phyloP scores from a whole-genome alignment of 1,284 basidiomycete species.

The Earliella scabrosa region DNA sequence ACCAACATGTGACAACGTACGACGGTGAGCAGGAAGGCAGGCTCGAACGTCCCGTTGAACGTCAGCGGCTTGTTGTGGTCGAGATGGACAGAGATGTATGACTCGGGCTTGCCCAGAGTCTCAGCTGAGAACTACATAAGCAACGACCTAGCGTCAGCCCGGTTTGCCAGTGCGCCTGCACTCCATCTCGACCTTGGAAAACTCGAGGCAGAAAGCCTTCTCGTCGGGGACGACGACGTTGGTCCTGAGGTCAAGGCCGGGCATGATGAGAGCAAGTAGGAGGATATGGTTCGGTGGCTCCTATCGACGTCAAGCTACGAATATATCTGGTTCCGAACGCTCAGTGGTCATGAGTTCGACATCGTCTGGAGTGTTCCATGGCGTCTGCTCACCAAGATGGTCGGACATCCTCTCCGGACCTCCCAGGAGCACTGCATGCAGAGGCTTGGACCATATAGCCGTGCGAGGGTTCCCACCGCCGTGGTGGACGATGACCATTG shows the following conservation, averaged over 20 bases:
- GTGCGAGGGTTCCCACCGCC: conserved; percentile 2
- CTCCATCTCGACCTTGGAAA: conserved; percentile 55
- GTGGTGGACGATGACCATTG: neutral
- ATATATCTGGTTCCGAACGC: conserved; percentile 1
- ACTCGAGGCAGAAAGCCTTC: conserved; percentile 58
- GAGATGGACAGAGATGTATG: conserved; percentile 54
- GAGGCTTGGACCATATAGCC: no score
- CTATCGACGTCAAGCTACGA: no score
- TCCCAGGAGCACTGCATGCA: no score
- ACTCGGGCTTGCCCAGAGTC: conserved; percentile 57
- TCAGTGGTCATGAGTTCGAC: conserved; percentile 11
- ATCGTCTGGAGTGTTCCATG: neutral
- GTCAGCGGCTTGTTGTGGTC: conserved; percentile 60
- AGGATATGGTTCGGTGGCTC: neutral
- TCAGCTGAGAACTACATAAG: conserved; percentile 49
- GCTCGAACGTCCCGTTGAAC: conserved; percentile 64
- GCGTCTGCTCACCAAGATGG: no score
- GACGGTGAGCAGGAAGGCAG: conserved; percentile 58
- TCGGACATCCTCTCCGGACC: no score
- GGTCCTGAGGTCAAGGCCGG: conserved; percentile 56
- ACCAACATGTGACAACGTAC: conserved; percentile 41
- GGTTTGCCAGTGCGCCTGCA: no score
- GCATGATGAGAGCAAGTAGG: conserved; percentile 44
- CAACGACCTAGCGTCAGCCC: no score
- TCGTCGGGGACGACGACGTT: conserved; percentile 60